Base-by-base conservation (phyloP, 176 grass and related monocot genomes). In the Canna indica region DNA sequence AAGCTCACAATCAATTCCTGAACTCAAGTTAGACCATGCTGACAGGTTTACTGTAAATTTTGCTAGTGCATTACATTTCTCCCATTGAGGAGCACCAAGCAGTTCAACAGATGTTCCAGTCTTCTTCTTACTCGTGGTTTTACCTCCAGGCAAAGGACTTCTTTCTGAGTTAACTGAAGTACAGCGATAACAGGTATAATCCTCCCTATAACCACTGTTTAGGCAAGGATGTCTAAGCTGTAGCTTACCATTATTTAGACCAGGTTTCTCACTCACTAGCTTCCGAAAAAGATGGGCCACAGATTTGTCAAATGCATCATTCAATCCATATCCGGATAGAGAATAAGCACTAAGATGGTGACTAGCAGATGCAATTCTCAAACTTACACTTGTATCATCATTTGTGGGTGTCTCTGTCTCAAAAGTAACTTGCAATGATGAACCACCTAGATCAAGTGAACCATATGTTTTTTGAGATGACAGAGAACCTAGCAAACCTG, bases 341-440 rank as follows among this genome's bases (percentile, higher is more conserved):
- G 94, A 97, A 88, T 93, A 97, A 68, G 94, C 94, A 80, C 75
- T 90, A 57, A 97, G 86, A 56, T 92, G 82, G 71, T 93, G 89
- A 61, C 71, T 90, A 35, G 83, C 66, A 34, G 86, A 85, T 69
- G 88, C 94, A 77, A 97, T 92, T 30, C 69, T 86, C 60, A 97
- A 80, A 47, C 45, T 77, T 53, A 97, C 81, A 32, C 83, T 74
- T 73, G 84, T 90, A 32, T 92, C 86, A 82, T 83, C 86, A 70
- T 90, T 79, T 32, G 57, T 56, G 39, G 75, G 59, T 72, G 83
- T 80, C 50, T 82, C 81, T 60, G 69, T 90, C 85, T 97, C 94
- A 80, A 97, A 97, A 78, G 94, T 97, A 81, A 97, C 89, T 79
- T 97, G 94, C 77, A 97, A 93, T 30, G 94, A 97, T 57, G 94